Conservation (phyloP, 1,284 basidiomycete genomes). For the Malassezia psittaci region DNA sequence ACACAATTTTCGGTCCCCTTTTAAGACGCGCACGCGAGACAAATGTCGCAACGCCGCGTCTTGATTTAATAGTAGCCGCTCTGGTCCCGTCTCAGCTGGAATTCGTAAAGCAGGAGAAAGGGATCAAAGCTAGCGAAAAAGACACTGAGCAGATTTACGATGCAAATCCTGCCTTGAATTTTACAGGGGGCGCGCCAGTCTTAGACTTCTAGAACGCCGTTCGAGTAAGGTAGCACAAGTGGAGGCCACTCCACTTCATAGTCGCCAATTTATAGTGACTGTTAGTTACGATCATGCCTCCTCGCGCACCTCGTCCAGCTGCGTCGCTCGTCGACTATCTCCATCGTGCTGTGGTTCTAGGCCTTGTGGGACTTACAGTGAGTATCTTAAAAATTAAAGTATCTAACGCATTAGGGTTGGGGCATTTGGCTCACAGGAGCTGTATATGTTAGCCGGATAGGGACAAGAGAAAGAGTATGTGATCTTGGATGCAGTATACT, state of each 20-base stretch:
- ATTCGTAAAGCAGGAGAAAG: not conserved
- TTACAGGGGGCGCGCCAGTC: constrained; percentile 2
- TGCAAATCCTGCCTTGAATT: not conserved
- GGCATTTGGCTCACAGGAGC: constrained; percentile 16
- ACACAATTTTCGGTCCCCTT: constrained; percentile 31
- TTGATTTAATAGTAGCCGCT: constrained; percentile 34
- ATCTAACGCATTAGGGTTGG: constrained; percentile 7
- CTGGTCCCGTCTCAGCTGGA: constrained; percentile 29
- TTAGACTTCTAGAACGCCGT: not conserved
- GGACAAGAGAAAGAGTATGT: constrained; percentile 15
- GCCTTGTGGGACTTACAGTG: constrained; percentile 8
- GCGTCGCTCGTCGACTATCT: constrained; percentile 10
- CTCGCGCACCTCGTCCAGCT: not conserved
- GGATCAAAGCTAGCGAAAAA: not conserved
- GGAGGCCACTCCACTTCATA: not conserved
- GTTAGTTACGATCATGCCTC: not conserved
- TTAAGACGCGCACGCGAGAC: constrained; percentile 21
- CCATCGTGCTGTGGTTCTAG: constrained; percentile 10
- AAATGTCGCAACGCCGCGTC: constrained; percentile 29
- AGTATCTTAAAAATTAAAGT: not conserved
- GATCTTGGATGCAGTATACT: not conserved
- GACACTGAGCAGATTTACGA: not conserved
- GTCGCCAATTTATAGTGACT: too few relatives aligned
- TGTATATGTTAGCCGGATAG: constrained; percentile 16
- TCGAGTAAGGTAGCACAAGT: not conserved